A percentile compares a stretch with the other conserved stretches of the same genome.
These are phyloP conservation scores for Zalaria obscura DNA, from an alignment of 2,329 filamentous ascomycete genomes.

Conservation along the genomic window DNA sequence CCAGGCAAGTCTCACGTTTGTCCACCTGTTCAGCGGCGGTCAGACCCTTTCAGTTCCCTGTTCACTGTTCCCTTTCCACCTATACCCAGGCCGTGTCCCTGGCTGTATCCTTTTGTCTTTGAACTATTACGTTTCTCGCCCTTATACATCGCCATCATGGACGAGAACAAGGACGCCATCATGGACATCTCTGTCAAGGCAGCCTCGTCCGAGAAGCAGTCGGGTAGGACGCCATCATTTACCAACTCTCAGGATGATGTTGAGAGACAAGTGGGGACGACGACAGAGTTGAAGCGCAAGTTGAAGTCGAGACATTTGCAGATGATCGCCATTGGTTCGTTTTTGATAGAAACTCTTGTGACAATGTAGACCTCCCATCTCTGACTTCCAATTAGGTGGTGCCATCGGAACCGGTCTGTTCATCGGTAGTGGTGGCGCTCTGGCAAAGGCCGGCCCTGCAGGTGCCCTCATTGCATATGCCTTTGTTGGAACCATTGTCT, in stretches of 20 bases:
- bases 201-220: background rate
- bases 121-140: no score
- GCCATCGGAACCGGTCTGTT: constrained; percentile 24
- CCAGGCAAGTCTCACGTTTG: no score
- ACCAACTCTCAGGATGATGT: constrained; percentile 1
- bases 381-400: constrained; percentile 8
- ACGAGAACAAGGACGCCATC: no score
- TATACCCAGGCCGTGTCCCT: no score
- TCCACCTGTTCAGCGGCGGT: no score
- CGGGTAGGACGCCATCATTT: background rate
- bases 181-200: no score
- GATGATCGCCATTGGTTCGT: constrained; percentile 22
- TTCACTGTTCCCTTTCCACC: no score
- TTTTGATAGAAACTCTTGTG: background rate
- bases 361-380: background rate
- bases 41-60: no score
- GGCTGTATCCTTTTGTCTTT: no score
- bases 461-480: constrained; percentile 30
- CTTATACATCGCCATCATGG: no score
- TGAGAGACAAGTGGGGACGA: constrained; percentile 9
- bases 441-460: constrained; percentile 25
- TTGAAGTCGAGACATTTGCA: constrained; percentile 21
- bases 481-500: constrained; percentile 31
- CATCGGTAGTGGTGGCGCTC: constrained; percentile 24
- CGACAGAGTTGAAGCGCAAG: constrained; percentile 18